Conservation (phyloP, 2,329 filamentous ascomycete genomes). For the Beauveria sp. region DNA sequence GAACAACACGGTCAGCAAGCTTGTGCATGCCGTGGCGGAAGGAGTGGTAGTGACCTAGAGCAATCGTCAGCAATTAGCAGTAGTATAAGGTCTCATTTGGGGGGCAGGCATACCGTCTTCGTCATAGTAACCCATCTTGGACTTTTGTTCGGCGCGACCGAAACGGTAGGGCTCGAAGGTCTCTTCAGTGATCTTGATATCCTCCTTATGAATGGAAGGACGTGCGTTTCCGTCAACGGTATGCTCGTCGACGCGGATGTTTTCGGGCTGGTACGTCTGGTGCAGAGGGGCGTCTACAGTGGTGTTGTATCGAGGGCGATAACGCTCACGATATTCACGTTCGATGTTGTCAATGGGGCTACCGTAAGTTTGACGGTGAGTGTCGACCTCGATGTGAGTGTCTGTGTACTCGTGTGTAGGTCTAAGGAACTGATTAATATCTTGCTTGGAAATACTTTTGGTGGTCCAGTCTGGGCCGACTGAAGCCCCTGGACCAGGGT, state of each 20-base stretch:
- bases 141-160: conserved; percentile 34
- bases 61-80: background rate
- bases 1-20: conserved; percentile 47
- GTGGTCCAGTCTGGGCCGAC: background rate
- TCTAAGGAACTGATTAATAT: conserved; percentile 17
- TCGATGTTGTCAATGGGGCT: conserved; percentile 56
- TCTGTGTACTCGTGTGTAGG: conserved; percentile 46
- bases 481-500: conserved; percentile 6
- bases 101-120: conserved; percentile 43
- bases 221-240: conserved; percentile 30
- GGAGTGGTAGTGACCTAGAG: conserved; percentile 49
- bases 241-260: conserved; percentile 25
- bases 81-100: background rate
- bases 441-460: background rate
- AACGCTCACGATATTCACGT: conserved; percentile 57
- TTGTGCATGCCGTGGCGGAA: conserved; percentile 50
- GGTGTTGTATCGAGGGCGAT: conserved; percentile 42
- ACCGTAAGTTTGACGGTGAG: conserved; percentile 39
- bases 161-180: conserved; percentile 51
- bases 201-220: conserved; percentile 42
- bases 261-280: conserved; percentile 20
- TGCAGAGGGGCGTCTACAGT: conserved; percentile 23
- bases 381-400: conserved; percentile 59
- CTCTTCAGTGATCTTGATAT: conserved; percentile 56
- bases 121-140: conserved; percentile 61